Evolutionary conservation across 140 eudicot genomes (phyloP).

Genomic region (Bidens hawaiensis): DNA sequence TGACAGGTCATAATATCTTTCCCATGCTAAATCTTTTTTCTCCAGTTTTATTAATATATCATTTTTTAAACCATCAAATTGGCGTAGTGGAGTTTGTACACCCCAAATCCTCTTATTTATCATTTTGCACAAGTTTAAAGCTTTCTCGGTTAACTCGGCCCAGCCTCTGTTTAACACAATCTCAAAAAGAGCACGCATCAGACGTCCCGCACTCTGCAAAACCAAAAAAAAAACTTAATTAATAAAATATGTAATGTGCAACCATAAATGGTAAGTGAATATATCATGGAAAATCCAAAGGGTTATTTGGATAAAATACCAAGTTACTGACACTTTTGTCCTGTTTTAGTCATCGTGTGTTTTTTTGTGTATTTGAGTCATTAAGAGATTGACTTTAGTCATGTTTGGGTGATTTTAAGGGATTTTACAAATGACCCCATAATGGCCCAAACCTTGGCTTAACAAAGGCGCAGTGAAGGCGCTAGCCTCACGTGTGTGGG

Average conservation of each 20-base stretch:
- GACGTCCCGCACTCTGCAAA: constrained; percentile 95
- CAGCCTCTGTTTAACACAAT: constrained; percentile 87
- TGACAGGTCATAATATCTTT: constrained; percentile 79
- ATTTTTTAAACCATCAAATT: constrained; percentile 61
- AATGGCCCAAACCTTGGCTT: neutral
- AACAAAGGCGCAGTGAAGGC: neutral
- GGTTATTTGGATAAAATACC: neutral
- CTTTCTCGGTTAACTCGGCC: constrained; percentile 90
- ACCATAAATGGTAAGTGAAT: neutral
- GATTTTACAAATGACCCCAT: neutral
- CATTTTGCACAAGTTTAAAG: constrained; percentile 85
- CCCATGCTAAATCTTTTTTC: constrained; percentile 93
- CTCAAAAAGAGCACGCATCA: constrained; percentile 91
- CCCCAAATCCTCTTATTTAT: constrained; percentile 82
- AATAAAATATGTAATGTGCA: neutral
- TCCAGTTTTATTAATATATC: constrained; percentile 68
- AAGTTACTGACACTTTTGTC: neutral
- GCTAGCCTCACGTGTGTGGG: neutral
- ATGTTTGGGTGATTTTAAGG: neutral
- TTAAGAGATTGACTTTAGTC: neutral
- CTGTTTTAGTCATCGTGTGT: neutral
- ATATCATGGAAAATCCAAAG: neutral
- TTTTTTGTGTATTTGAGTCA: neutral
- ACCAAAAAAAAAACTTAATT: neutral
- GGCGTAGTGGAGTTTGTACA: constrained; percentile 92